Conservation (phyloP, 257 asterid species). For the Gentiana macrophylla region DNA sequence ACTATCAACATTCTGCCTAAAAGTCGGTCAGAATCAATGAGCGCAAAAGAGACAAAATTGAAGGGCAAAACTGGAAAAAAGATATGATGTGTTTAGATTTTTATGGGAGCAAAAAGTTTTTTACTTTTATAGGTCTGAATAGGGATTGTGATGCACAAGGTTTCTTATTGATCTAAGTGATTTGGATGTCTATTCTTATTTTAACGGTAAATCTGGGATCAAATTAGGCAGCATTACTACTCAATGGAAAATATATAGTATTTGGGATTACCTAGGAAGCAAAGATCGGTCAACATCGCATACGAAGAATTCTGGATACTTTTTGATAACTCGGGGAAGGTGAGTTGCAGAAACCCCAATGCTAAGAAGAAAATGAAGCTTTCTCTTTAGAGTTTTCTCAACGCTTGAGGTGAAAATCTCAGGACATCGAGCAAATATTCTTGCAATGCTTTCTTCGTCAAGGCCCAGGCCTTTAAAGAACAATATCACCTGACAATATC, state of each 20-base stretch:
- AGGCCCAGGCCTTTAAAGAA: constrained; percentile 71
- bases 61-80: too few species aligned
- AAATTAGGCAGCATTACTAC: too few species aligned
- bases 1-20: too few species aligned
- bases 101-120: too few species aligned
- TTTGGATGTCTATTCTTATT: too few species aligned
- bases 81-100: too few species aligned
- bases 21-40: too few species aligned
- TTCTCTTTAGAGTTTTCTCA: constrained; percentile 58
- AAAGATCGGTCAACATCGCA: constrained; percentile 68
- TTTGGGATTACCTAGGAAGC: constrained; percentile 59
- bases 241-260: background rate
- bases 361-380: constrained; percentile 50
- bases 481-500: constrained; percentile 43
- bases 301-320: constrained; percentile 79
- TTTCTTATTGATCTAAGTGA: too few species aligned
- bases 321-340: constrained; percentile 68
- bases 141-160: too few species aligned
- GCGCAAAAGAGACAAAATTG: too few species aligned
- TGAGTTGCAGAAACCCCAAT: constrained; percentile 53
- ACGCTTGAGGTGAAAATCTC: constrained; percentile 67
- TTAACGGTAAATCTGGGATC: too few species aligned
- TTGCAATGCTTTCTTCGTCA: constrained; percentile 51
- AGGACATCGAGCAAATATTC: constrained; percentile 73
- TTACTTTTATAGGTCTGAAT: too few species aligned